A percentile compares a stretch with the other conserved stretches of the same genome.
phyloP scores from a whole-genome alignment of 148 eudicot genomes.

The Bassia scoparia region DNA sequence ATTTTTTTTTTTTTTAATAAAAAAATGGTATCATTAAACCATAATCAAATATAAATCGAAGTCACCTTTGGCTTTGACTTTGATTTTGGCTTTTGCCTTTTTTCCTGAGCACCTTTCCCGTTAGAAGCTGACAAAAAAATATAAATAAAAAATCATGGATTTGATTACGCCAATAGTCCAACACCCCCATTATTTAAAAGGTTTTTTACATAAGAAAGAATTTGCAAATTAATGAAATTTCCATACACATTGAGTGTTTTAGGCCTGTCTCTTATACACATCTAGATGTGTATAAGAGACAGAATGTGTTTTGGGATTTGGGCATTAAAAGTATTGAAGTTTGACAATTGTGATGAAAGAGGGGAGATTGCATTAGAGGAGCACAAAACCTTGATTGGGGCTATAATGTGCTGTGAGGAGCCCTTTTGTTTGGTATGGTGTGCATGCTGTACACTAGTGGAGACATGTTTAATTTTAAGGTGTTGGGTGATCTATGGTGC shows the following conservation, averaged over 20 bases:
- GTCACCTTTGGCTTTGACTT: conserved; percentile 72
- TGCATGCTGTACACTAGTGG: not conserved
- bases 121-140: conserved; percentile 62
- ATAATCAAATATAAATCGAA: conserved; percentile 2
- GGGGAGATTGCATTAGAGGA: conserved; percentile 9
- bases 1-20: conserved; percentile 7
- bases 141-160: no score
- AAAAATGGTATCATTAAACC: not conserved
- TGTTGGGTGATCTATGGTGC: not conserved
- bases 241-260: no score
- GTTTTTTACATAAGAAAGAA: no score
- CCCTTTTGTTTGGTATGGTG: not conserved
- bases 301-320: conserved; percentile 12
- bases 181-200: no score
- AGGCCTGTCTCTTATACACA: no score
- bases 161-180: no score
- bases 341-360: not conserved
- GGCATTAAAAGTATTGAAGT: not conserved
- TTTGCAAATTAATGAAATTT: no score
- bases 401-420: not conserved
- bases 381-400: not conserved
- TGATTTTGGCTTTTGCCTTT: conserved; percentile 54
- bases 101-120: conserved; percentile 63
- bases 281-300: no score
- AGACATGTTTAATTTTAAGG: not conserved